Evolutionary conservation across 192 early-diverging fungal species (phyloP), one percentile per base, ranked within the genome.

Genomic region (Umbelopsis sp.): DNA sequence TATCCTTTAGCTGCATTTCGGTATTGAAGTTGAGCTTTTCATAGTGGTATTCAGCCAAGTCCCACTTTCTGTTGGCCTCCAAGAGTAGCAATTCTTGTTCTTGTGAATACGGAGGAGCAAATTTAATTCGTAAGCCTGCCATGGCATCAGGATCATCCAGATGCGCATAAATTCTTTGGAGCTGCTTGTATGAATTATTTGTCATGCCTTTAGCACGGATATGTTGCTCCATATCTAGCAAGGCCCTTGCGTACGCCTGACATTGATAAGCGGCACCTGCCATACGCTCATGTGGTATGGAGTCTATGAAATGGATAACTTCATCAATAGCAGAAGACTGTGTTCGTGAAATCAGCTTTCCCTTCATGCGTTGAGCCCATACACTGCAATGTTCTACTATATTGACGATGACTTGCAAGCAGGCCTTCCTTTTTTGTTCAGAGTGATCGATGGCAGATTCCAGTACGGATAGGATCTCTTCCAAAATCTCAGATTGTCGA

Each of bases 61-160:
- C 86, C 91, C 91, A 94, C 20, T 75, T 71, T 37, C 87, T 90
- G 0, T 82, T 80, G 20, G 80, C 78, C 66, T 92, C 89, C 71
- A 88, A 85, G 25, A 87, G 86, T 1, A 89, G 65, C 18, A 91
- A 78, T 49, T 92, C 85, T 71, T 92, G 87, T n/a, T 91, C 89
- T 41, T 82, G 23, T 0, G 80, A 80, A 12, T 83, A 85, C 20
- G n/a, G 8, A 2, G 77, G 78, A 1, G 81, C 66, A 71, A 90
- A 80, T 50, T 82, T 51, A 20, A 71, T 83, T 5, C 87, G 77
- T 3, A 92, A 73, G 8, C 90, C 92, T 27, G 87, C 86, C 79
- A 93, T 83, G 2, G 85, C 85, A 74, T 93, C 91, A 0, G 85
- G 81, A 48, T 93, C 93, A 21, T 91, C 86, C 35, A 94, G 46